Conservation (phyloP, 1,139 yeast species). For the Meyerozyma sp. region DNA sequence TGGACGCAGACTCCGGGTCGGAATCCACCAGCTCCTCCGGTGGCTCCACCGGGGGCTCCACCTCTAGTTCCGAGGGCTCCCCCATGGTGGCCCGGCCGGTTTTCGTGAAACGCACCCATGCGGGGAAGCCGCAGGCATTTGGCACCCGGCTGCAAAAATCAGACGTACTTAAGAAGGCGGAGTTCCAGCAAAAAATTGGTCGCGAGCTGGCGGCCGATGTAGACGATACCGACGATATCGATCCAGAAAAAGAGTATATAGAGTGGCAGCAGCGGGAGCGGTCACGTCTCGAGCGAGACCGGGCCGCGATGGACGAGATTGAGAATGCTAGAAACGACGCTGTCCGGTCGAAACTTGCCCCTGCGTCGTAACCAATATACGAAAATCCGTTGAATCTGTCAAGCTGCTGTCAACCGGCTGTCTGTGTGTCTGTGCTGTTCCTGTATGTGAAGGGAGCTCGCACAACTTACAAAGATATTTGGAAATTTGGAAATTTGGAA, state of each 20-base stretch:
- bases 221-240: conserved; percentile 53
- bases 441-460: too few relatives aligned
- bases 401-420: too few relatives aligned
- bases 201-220: conserved; percentile 15
- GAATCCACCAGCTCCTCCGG: neutral
- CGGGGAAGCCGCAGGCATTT: neutral
- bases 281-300: conserved; percentile 38
- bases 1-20: neutral
- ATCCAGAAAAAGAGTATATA: conserved; percentile 40
- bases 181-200: conserved; percentile 5
- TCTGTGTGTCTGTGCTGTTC: too few relatives aligned
- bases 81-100: conserved; percentile 1
- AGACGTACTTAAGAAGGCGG: conserved; percentile 5
- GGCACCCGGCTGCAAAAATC: neutral
- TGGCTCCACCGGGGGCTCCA: neutral
- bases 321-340: conserved; percentile 37
- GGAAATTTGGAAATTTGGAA: too few relatives aligned
- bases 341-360: conserved; percentile 3
- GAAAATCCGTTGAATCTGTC: too few relatives aligned
- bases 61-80: neutral
- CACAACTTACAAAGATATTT: too few relatives aligned
- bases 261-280: conserved; percentile 45
- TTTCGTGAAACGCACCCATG: neutral
- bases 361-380: too few relatives aligned
- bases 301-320: conserved; percentile 23